Evolutionary conservation across 257 asterid species (phyloP).

Genomic region (Nicotiana undulata): DNA sequence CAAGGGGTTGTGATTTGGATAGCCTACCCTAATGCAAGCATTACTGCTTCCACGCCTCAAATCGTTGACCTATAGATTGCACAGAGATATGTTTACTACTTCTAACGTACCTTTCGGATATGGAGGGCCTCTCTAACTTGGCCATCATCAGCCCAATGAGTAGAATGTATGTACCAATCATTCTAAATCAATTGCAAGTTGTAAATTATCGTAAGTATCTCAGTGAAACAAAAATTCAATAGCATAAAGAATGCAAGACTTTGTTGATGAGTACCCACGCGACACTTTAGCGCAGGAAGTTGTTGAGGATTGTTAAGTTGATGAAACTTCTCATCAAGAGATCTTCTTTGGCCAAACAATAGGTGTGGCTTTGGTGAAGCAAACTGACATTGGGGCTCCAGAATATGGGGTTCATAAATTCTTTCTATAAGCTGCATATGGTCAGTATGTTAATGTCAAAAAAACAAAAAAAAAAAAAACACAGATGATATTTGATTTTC

Average conservation of each 20-base stretch:
- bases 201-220: not conserved
- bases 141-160: constrained; percentile 10
- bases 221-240: not conserved
- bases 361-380: not conserved
- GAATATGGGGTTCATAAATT: not conserved
- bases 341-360: constrained; percentile 6
- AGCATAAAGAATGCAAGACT: not conserved
- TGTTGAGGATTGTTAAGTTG: not conserved
- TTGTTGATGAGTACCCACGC: constrained; percentile 3
- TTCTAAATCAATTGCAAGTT: not conserved
- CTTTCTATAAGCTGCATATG: constrained; percentile 11
- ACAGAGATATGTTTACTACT: too few species aligned
- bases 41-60: too few species aligned
- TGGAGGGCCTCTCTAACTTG: constrained; percentile 11
- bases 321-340: constrained; percentile 10
- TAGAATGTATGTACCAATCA: not conserved
- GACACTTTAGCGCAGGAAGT: not conserved
- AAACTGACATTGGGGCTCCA: constrained; percentile 17
- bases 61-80: too few species aligned
- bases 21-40: too few species aligned
- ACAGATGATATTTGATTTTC: not conserved
- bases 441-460: not conserved
- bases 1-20: too few species aligned
- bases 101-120: constrained; percentile 8
- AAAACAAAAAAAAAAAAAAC: too few species aligned